Conservation (phyloP, 371 early-diverging fungal genomes). For the Homolaphlyctis polyrhiza region DNA sequence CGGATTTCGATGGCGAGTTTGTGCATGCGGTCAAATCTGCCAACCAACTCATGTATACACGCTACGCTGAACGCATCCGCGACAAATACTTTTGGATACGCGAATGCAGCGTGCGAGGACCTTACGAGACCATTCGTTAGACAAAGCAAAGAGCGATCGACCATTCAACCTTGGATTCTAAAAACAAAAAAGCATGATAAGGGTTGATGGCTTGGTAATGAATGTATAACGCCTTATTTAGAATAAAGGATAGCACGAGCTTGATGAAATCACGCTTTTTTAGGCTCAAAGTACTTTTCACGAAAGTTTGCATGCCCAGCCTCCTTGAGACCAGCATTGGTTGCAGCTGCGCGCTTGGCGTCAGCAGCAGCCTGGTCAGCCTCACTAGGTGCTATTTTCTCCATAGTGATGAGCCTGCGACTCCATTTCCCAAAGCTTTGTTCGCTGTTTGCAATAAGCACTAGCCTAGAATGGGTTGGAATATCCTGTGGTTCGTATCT, state of each 20-base stretch:
- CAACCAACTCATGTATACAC: neutral
- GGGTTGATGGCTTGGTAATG: too few species aligned
- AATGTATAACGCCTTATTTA: too few species aligned
- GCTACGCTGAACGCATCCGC: neutral
- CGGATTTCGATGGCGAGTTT: neutral
- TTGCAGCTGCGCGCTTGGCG: neutral
- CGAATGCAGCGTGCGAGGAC: neutral
- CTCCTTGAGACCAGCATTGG: slow-evolving; percentile 1
- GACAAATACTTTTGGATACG: neutral
- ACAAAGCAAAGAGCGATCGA: too few species aligned
- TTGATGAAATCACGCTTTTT: too few species aligned
- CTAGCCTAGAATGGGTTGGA: slow-evolving; percentile 78
- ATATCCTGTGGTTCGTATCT: slow-evolving; percentile 71
- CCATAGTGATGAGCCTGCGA: slow-evolving; percentile 92
- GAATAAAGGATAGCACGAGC: too few species aligned
- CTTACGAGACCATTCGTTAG: neutral
- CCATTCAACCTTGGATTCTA: too few species aligned
- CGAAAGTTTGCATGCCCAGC: slow-evolving; percentile 37
- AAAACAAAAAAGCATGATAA: too few species aligned
- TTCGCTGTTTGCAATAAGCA: slow-evolving; percentile 79
- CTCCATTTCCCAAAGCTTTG: slow-evolving; percentile 93
- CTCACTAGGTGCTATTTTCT: slow-evolving; percentile 47
- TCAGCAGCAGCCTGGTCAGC: neutral
- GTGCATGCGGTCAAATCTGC: neutral
- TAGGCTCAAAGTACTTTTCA: slow-evolving; percentile 27